Evolutionary conservation across 1,284 basidiomycete genomes (phyloP), one percentile per base, ranked within the genome.

Genomic region (Cryptococcus floricola): DNA sequence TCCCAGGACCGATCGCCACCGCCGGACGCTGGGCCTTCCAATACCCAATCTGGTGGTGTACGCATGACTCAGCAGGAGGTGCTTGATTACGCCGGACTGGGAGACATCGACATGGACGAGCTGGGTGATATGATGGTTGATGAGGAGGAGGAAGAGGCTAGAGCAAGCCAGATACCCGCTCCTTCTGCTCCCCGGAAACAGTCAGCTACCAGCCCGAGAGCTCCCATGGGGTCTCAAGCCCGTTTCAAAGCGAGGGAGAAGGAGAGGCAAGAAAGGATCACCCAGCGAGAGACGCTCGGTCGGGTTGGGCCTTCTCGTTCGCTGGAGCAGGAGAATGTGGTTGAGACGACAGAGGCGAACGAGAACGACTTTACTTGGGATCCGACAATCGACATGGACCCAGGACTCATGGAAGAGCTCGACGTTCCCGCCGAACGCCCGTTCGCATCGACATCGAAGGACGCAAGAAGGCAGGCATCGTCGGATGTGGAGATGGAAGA

Each of bases 21-120:
- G 14, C 44, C 50, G 44, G 31, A 34, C 10, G 31, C 31, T 10
- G 23, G 28, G 10, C 48, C 48, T 23, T 19, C 7, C 14, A 27
- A 7, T n/a, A 50, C 27, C 16, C 23, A 39, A 45, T 6, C 5
- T 34, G 31, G 27, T 23, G 23, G 50, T 7, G n/a, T 59, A 1
- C 44, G 49, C 8, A 64, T 71, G 63, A 61, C 63, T 2, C 67
- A 69, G 53, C 54, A 56, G 34, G 68, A 72, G 41, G 58, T 62
- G 4, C 53, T 72, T n/a, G 58, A 65, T 16, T 28, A 62, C 31
- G 59, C 64, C 1, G 71, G 71, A 1, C 37, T 72, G 16, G 59
- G 50, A 3, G 65, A 66, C 46, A 48, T 65, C 12, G 62, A 66
- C 47, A 38, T 62, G 18, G 64, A 69, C 12, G 56, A 62, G 3